phyloP scores from a whole-genome alignment of 164 flowering plant species.

The Magnolia changhungtana region DNA sequence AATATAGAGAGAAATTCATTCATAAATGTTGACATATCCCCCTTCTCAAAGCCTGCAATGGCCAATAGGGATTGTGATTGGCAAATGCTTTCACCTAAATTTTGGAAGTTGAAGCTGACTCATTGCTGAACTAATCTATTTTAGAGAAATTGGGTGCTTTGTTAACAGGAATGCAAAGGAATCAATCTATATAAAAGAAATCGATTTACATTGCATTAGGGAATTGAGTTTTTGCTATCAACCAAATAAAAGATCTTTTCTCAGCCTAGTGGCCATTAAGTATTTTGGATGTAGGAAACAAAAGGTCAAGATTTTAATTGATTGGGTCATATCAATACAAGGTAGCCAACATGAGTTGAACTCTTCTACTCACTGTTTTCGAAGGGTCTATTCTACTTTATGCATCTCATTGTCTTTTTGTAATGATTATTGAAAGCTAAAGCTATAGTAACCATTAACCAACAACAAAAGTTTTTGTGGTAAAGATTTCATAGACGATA shows the following conservation, averaged over 20 bases:
- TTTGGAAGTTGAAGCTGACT: not conserved
- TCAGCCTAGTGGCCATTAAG: no score
- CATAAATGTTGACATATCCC: no score
- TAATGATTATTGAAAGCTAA: not conserved
- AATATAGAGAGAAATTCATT: no score
- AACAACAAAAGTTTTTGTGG: not conserved
- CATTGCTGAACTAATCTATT: not conserved
- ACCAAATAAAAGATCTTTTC: no score
- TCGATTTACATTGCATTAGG: not conserved
- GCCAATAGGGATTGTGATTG: not conserved
- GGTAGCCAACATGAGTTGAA: not conserved
- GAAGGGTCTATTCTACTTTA: no score
- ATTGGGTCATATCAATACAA: not conserved
- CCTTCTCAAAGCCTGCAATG: not conserved
- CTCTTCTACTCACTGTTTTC: not conserved
- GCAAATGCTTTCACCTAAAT: no score
- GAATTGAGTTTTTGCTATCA: no score
- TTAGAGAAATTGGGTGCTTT: not conserved
- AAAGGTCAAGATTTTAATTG: no score
- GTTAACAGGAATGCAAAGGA: not conserved
- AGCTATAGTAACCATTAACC: not conserved
- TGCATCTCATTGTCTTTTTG: constrained; percentile 39
- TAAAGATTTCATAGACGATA: not conserved
- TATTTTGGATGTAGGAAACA: no score
- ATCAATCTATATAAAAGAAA: not conserved